phyloP scores from a whole-genome alignment of 2,329 filamentous ascomycete genomes.

The Neocatenulostroma microsporum region DNA sequence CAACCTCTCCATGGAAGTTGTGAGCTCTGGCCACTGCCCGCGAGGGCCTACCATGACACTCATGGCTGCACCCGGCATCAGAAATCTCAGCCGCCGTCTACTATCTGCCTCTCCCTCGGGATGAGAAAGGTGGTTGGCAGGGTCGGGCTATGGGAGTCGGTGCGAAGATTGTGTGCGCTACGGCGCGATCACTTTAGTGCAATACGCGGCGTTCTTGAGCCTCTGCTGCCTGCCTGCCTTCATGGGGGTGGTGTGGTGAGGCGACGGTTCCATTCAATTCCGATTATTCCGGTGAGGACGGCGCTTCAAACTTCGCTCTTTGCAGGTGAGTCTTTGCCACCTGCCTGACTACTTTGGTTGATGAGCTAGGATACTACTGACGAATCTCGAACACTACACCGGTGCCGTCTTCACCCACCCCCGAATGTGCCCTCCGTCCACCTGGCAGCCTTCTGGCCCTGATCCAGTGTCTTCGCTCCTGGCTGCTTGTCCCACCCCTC shows the following conservation, averaged over 20 bases:
- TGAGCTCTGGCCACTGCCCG: conserved; percentile 57
- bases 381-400: not conserved
- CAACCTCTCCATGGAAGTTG: conserved; percentile 11
- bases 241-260: conserved; percentile 29
- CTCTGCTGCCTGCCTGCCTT: conserved; percentile 23
- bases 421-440: no score
- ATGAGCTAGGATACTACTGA: conserved; percentile 14
- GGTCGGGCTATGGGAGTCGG: conserved; percentile 72
- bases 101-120: conserved; percentile 6
- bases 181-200: conserved; percentile 68
- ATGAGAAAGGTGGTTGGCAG: conserved; percentile 1
- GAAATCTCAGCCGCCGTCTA: conserved; percentile 68
- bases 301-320: conserved; percentile 58
- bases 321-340: no score
- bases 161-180: conserved; percentile 76
- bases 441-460: no score
- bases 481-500: not conserved
- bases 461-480: no score
- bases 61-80: conserved; percentile 84
- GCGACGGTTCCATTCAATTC: conserved; percentile 72
- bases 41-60: conserved; percentile 76
- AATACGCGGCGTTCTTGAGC: conserved; percentile 74
- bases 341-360: conserved; percentile 1
- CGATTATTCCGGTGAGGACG: conserved; percentile 80
- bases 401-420: no score